Conservation (phyloP, 805 yeast genomes). For the Monosporozyma aquatica region DNA sequence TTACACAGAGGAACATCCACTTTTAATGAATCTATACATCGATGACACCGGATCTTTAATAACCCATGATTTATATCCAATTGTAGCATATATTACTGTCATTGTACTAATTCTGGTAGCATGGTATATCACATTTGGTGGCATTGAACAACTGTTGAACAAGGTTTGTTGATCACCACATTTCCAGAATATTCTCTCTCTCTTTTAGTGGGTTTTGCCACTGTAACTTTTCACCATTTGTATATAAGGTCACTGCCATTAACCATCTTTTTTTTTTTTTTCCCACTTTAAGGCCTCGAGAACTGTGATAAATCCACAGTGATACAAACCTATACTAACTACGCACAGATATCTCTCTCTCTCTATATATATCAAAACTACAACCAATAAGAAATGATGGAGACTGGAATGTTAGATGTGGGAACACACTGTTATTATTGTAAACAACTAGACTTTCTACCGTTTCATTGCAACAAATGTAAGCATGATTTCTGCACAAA, state of each 20-base stretch:
- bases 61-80: neutral
- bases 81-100: neutral
- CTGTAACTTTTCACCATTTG: too few species aligned
- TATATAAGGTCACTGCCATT: too few species aligned
- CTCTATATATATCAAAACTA: too few species aligned
- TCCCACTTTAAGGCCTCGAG: too few species aligned
- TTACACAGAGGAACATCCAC: neutral
- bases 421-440: slow-evolving; percentile 30
- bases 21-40: neutral
- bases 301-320: too few species aligned
- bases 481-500: slow-evolving; percentile 23
- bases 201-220: too few species aligned
- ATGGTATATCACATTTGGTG: neutral
- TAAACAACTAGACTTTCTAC: slow-evolving; percentile 27
- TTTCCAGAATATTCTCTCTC: too few species aligned
- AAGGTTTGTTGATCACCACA: too few species aligned
- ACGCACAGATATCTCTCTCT: too few species aligned
- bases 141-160: too few species aligned
- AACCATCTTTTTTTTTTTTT: too few species aligned
- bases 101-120: neutral
- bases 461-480: slow-evolving; percentile 27
- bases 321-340: too few species aligned
- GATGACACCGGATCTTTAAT: neutral
- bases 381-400: slow-evolving; percentile 6
- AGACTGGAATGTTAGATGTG: slow-evolving; percentile 31